Evolutionary conservation across 2,329 filamentous ascomycete species (phyloP).

Genomic region (Colletotrichum sp.): DNA sequence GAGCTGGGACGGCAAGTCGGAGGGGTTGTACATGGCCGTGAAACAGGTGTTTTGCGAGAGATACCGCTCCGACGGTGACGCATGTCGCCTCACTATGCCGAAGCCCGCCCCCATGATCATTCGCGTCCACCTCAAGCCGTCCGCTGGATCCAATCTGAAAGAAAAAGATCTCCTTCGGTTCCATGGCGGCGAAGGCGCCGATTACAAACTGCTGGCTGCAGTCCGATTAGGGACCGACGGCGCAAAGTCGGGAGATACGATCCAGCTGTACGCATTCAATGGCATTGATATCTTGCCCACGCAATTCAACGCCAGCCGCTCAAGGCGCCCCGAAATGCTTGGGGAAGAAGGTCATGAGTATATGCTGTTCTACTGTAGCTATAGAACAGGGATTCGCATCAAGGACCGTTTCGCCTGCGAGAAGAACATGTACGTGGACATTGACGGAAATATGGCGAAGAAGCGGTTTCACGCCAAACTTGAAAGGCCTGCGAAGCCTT

Average conservation of each 20-base stretch:
- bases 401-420: neutral
- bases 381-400: neutral
- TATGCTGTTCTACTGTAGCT: neutral
- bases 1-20: neutral
- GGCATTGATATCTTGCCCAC: neutral
- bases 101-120: neutral
- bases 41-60: neutral
- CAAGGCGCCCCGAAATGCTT: neutral
- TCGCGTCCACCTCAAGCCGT: neutral
- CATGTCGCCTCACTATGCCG: neutral
- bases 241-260: accelerated
- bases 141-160: neutral
- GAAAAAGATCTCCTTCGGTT: neutral
- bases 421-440: neutral
- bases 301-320: neutral
- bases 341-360: neutral
- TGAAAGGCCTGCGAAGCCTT: neutral
- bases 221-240: neutral
- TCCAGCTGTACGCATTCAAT: neutral
- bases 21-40: neutral
- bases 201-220: neutral
- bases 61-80: neutral
- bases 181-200: neutral
- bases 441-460: neutral
- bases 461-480: neutral